These are phyloP conservation scores for Colletotrichum liriopes DNA, from an alignment of 2,329 filamentous ascomycete species.

Conservation along the genomic window DNA sequence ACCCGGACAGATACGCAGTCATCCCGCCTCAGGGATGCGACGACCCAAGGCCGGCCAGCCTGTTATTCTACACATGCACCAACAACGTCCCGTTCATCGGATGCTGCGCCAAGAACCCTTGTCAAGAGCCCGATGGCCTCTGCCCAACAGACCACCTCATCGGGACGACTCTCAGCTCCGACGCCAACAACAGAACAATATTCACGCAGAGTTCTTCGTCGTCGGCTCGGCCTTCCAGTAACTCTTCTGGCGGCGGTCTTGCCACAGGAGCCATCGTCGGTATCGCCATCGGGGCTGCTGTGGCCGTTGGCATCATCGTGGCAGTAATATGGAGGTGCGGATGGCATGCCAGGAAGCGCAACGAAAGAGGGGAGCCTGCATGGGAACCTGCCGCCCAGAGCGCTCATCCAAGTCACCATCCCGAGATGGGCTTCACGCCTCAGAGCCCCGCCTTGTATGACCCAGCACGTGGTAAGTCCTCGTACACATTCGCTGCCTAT, in stretches of 20 bases:
- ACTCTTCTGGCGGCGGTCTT: conserved; percentile 25
- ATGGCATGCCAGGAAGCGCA: conserved; percentile 40
- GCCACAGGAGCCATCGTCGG: conserved; percentile 43
- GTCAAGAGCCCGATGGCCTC: conserved; percentile 43
- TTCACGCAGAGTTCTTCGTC: conserved; percentile 36
- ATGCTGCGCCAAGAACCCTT: conserved; percentile 56
- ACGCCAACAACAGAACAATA: conserved; percentile 31
- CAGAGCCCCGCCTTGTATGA: conserved; percentile 29
- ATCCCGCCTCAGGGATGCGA: conserved; percentile 54
- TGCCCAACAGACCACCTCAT: conserved; percentile 48
- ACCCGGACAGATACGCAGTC: conserved; percentile 44
- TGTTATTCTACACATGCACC: conserved; percentile 55
- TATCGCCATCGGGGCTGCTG: conserved; percentile 44
- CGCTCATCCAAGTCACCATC: conserved; percentile 25
- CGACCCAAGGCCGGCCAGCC: conserved; percentile 37
- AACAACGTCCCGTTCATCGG: conserved; percentile 55
- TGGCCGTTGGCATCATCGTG: conserved; percentile 32
- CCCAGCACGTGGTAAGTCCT: conserved; percentile 24
- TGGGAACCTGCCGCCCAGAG: conserved; percentile 29
- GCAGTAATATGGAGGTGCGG: conserved; percentile 39
- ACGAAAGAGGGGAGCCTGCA: conserved; percentile 34
- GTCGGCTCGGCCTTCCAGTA: not conserved
- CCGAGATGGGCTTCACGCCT: conserved; percentile 37
- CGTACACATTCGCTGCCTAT: too few relatives aligned
- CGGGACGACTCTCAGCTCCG: conserved; percentile 48